Conservation (phyloP, 768 basidiomycete species). For the Lactifluus hygrophoroides region DNA sequence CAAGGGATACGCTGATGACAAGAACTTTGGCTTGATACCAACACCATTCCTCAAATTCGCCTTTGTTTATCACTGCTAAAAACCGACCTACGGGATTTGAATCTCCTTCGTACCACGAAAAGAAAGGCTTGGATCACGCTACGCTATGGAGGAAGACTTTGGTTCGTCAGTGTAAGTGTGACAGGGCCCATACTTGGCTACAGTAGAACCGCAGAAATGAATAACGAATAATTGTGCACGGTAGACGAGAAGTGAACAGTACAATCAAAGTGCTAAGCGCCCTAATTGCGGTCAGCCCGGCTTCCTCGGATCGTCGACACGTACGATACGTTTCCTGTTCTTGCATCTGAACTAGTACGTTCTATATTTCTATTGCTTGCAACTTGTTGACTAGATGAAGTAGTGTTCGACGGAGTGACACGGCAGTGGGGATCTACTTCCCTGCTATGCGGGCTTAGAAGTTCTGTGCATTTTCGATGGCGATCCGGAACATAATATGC, state of each 20-base stretch:
- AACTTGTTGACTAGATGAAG: background rate
- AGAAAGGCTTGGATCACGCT: background rate
- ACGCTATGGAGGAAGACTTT: conserved; percentile 61
- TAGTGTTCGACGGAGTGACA: background rate
- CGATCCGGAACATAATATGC: no score
- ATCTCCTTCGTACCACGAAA: background rate
- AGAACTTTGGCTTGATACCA: background rate
- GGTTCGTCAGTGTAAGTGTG: conserved; percentile 75
- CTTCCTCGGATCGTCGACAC: conserved; percentile 2
- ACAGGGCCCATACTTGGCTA: no score
- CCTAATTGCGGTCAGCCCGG: background rate
- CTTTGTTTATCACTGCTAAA: background rate
- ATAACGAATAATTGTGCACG: no score
- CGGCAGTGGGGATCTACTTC: no score
- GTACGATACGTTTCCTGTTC: background rate
- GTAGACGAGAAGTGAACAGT: no score
- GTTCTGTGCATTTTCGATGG: no score
- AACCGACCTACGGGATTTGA: background rate
- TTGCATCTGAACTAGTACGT: background rate
- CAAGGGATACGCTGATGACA: background rate
- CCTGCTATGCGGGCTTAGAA: no score
- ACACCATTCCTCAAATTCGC: background rate
- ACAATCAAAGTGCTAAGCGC: no score
- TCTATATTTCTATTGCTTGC: background rate
- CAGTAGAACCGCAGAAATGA: no score